phyloP scores from a whole-genome alignment of 805 yeast genomes.

The Candida qinlingensis region DNA sequence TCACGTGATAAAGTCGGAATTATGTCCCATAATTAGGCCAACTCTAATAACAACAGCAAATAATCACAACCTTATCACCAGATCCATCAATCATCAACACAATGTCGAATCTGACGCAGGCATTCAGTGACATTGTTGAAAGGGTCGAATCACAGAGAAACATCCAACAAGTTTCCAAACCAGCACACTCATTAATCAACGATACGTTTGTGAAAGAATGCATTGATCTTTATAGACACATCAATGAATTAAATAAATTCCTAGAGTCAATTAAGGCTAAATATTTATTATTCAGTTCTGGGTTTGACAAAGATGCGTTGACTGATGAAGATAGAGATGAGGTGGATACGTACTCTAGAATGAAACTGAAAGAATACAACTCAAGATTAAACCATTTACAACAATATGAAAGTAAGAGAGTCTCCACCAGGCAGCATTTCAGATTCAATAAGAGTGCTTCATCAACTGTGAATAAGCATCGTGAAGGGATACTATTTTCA shows the following conservation, averaged over 20 bases:
- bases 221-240: conserved; percentile 16
- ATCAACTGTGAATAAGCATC: conserved; percentile 16
- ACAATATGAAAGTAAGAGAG: conserved; percentile 46
- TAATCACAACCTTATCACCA: background rate
- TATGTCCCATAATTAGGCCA: background rate
- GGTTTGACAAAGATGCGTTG: conserved; percentile 24
- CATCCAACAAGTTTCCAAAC: background rate
- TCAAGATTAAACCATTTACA: conserved; percentile 46
- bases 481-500: conserved; percentile 19
- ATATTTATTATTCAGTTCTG: conserved; percentile 21
- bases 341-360: conserved; percentile 49
- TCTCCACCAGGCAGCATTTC: conserved; percentile 16
- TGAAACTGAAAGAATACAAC: conserved; percentile 45
- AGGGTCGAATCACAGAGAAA: conserved; percentile 2
- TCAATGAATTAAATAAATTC: conserved; percentile 26
- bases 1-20: background rate
- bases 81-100: no score
- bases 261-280: conserved; percentile 22
- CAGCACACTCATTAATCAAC: conserved; percentile 2
- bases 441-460: conserved; percentile 13
- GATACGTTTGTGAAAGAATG: conserved; percentile 15
- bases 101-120: conserved; percentile 11
- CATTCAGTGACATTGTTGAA: conserved; percentile 3
- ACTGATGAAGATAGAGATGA: conserved; percentile 45
- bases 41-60: background rate